These are phyloP conservation scores for Echinochloa phyllopogon DNA, from an alignment of 176 grass and related monocot species.

Conservation along the genomic window DNA sequence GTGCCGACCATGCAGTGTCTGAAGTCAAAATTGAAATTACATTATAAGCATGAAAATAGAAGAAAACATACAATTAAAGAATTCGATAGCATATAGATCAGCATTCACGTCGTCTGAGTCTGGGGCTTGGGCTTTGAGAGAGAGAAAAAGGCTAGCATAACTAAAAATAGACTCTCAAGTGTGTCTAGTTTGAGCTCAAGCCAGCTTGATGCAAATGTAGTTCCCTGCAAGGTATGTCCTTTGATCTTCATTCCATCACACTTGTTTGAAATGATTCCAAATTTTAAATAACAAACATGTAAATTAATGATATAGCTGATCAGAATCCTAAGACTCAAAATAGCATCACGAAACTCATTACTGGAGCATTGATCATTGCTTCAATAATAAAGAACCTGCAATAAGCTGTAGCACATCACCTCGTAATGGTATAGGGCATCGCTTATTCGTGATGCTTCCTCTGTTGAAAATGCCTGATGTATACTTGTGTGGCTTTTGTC, in stretches of 20 bases:
- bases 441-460: slow-evolving; percentile 81
- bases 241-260: slow-evolving; percentile 17
- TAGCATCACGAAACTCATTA: background rate
- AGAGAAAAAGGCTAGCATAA: background rate
- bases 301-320: slow-evolving; percentile 6
- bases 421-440: slow-evolving; percentile 89
- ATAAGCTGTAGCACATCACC: slow-evolving; percentile 58
- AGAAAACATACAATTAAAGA: slow-evolving; percentile 11
- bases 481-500: slow-evolving; percentile 48
- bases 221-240: background rate
- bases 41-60: slow-evolving; percentile 42
- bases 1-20: slow-evolving; percentile 65
- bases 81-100: slow-evolving; percentile 10
- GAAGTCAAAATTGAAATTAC: slow-evolving; percentile 18
- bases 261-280: slow-evolving; percentile 27
- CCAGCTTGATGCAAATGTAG: slow-evolving; percentile 23
- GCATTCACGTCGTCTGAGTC: background rate
- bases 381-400: background rate
- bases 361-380: background rate
- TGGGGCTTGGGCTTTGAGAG: background rate
- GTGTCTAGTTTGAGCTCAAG: background rate
- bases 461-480: slow-evolving; percentile 73
- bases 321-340: slow-evolving; percentile 18
- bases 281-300: slow-evolving; percentile 4
- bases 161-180: slow-evolving; percentile 16